Conservation (phyloP, 1,139 yeast species). For the Nematodospora anomalae region DNA sequence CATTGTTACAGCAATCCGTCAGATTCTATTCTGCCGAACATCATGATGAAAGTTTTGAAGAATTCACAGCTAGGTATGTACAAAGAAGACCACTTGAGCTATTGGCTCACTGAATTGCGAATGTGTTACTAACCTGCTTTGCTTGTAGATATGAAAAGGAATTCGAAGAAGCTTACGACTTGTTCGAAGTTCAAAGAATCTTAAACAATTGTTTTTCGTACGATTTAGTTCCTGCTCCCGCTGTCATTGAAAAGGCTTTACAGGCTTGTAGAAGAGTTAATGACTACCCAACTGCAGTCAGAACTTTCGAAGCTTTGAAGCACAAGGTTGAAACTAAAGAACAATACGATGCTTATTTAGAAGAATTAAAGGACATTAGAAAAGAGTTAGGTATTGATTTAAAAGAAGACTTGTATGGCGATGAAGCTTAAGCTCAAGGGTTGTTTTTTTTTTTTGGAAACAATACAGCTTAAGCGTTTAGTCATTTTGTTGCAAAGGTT, state of each 20-base stretch:
- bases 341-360: slow-evolving; percentile 94
- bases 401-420: slow-evolving; percentile 79
- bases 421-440: slow-evolving; percentile 15
- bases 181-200: slow-evolving; percentile 87
- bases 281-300: slow-evolving; percentile 97
- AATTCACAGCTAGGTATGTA: slow-evolving; percentile 76
- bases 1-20: slow-evolving; percentile 17
- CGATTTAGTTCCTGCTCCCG: slow-evolving; percentile 98
- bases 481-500: no score
- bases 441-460: no score
- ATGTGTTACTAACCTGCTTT: no score
- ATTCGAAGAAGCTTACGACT: slow-evolving; percentile 96
- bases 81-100: background rate
- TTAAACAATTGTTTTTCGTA: slow-evolving; percentile 97
- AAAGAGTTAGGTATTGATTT: slow-evolving; percentile 91
- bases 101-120: no score
- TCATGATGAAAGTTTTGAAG: slow-evolving; percentile 91
- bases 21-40: slow-evolving; percentile 79
- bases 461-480: background rate
- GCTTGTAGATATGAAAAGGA: slow-evolving; percentile 85
- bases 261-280: slow-evolving; percentile 98
- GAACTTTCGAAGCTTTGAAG: slow-evolving; percentile 94
- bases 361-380: slow-evolving; percentile 89
- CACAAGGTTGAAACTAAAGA: slow-evolving; percentile 92
- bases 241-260: slow-evolving; percentile 92